Evolutionary conservation across 352 stramenopile species (phyloP).

Genomic region (Phytophthora pisi): DNA sequence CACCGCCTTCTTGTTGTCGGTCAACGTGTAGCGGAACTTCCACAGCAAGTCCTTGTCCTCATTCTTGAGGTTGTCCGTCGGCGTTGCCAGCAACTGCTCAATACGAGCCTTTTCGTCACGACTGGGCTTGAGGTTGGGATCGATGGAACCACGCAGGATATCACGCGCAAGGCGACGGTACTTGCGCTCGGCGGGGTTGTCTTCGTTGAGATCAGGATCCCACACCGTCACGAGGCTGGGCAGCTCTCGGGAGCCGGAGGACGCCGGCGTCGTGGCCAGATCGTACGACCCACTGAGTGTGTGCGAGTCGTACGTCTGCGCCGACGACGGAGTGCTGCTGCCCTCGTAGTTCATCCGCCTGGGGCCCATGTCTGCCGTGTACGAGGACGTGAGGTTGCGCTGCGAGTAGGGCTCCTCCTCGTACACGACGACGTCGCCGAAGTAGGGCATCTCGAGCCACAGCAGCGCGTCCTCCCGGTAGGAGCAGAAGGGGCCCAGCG

Average conservation of each 20-base stretch:
- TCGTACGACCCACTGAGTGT: constrained; percentile 61
- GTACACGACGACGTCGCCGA: constrained; percentile 91
- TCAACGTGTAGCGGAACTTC: constrained; percentile 97
- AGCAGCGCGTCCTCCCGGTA: constrained; percentile 84
- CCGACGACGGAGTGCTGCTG: constrained; percentile 21
- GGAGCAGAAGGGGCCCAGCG: constrained; percentile 77
- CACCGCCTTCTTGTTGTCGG: constrained; percentile 95
- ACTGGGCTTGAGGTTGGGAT: constrained; percentile 97
- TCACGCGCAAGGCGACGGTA: constrained; percentile 97
- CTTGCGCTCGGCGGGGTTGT: constrained; percentile 96
- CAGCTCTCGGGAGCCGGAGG: constrained; percentile 42
- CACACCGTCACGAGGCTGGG: constrained; percentile 76
- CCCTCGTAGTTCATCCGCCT: constrained; percentile 47
- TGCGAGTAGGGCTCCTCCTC: constrained; percentile 92
- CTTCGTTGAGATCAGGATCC: constrained; percentile 87
- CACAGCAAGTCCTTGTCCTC: constrained; percentile 95
- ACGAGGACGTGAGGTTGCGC: constrained; percentile 61
- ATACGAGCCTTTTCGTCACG: constrained; percentile 93
- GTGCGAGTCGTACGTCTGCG: constrained; percentile 46
- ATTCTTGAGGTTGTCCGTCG: constrained; percentile 93
- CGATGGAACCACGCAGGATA: constrained; percentile 95
- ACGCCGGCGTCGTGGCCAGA: constrained; percentile 27
- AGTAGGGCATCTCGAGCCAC: constrained; percentile 92
- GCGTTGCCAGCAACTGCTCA: constrained; percentile 92
- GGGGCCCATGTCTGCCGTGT: constrained; percentile 51